Conservation (phyloP, 176 grass and related monocot species). For the Triticum urartu region DNA sequence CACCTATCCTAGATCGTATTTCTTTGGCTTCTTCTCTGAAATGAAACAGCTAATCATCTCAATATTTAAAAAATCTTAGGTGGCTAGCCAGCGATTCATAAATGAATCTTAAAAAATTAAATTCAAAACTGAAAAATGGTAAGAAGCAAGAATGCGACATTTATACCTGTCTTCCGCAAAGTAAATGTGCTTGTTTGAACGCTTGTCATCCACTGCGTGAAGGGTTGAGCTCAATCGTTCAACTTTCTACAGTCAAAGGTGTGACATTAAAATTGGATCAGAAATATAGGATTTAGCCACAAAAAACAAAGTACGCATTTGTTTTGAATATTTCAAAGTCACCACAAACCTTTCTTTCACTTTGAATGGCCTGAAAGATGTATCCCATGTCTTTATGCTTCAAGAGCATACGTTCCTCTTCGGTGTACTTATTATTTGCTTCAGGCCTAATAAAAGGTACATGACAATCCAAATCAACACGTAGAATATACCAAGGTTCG, state of each 20-base stretch:
- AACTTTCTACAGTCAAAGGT: constrained; percentile 61
- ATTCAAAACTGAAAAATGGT: background rate
- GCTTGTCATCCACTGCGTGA: constrained; percentile 70
- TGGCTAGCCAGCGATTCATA: background rate
- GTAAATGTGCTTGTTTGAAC: constrained; percentile 76
- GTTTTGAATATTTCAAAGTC: background rate
- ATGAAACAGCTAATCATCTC: constrained; percentile 23
- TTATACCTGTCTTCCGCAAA: constrained; percentile 82
- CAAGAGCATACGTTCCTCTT: constrained; percentile 78
- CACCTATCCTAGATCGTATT: constrained; percentile 57
- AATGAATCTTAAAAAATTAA: background rate
- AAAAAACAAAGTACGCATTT: background rate
- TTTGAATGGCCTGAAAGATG: constrained; percentile 72
- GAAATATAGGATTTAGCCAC: background rate
- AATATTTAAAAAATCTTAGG: background rate
- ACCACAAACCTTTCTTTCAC: constrained; percentile 78
- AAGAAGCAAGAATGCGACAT: constrained; percentile 16
- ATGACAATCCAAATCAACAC: constrained; percentile 19
- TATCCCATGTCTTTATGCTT: constrained; percentile 94
- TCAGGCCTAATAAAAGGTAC: constrained; percentile 53
- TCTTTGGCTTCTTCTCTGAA: constrained; percentile 85
- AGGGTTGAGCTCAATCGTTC: constrained; percentile 72
- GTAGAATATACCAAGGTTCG: constrained; percentile 4
- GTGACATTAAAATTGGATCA: constrained; percentile 7
- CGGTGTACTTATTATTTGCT: constrained; percentile 83